Evolutionary conservation across 2,329 filamentous ascomycete species (phyloP).

Genomic region (Colletotrichum melonis): DNA sequence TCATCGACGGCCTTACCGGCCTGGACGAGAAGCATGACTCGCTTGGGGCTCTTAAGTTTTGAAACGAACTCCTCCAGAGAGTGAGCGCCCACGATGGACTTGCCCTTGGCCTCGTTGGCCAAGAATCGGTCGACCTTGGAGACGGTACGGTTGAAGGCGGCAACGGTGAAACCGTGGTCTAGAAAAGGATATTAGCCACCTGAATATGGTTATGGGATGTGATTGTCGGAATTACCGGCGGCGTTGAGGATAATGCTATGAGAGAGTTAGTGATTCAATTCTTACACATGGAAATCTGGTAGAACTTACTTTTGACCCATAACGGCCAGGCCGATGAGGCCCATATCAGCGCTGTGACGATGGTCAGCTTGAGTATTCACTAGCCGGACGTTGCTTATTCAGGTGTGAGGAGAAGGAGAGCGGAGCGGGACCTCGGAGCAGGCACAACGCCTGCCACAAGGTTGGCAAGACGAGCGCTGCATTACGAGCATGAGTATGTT

Average conservation of each 20-base stretch:
- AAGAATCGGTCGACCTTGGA: slow-evolving; percentile 97
- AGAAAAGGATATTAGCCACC: neutral
- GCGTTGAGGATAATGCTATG: slow-evolving; percentile 93
- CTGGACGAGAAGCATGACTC: slow-evolving; percentile 99
- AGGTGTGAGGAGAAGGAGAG: slow-evolving; percentile 37
- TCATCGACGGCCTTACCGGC: slow-evolving; percentile 97
- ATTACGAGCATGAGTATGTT: slow-evolving; percentile 30
- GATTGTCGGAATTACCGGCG: slow-evolving; percentile 60
- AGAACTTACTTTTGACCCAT: slow-evolving; percentile 67
- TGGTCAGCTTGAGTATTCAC: slow-evolving; percentile 60
- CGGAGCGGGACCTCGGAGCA: slow-evolving; percentile 53
- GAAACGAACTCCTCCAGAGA: slow-evolving; percentile 92
- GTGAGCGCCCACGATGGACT: slow-evolving; percentile 94
- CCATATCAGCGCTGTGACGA: slow-evolving; percentile 82
- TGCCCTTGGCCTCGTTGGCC: slow-evolving; percentile 92
- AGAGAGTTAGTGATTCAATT: slow-evolving; percentile 42
- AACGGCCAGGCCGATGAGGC: slow-evolving; percentile 92
- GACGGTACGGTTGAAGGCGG: slow-evolving; percentile 98
- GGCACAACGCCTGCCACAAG: slow-evolving; percentile 49
- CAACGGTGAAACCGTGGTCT: slow-evolving; percentile 88
- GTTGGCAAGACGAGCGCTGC: slow-evolving; percentile 80
- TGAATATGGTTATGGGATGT: neutral
- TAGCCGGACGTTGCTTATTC: slow-evolving; percentile 32
- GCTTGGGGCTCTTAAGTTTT: slow-evolving; percentile 97
- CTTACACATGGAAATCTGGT: no score